Conservation (phyloP, 352 stramenopile genomes). For the Pythium apleroticum region DNA sequence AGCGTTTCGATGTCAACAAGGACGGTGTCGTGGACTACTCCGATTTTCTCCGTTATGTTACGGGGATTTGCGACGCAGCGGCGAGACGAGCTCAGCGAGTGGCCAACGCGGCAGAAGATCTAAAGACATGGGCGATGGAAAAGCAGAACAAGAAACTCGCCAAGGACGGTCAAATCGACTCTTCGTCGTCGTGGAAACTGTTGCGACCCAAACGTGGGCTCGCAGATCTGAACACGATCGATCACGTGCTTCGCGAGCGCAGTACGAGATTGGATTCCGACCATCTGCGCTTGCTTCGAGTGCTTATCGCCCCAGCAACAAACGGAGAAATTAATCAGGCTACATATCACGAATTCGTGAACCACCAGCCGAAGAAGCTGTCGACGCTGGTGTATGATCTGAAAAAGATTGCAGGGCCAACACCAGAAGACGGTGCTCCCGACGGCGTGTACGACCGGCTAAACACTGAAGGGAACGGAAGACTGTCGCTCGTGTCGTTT, state of each 20-base stretch:
- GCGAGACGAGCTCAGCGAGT: conserved; percentile 52
- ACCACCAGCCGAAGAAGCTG: conserved; percentile 82
- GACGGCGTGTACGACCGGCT: conserved; percentile 69
- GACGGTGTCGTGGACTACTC: conserved; percentile 77
- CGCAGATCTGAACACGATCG: conserved; percentile 51
- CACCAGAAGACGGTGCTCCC: conserved; percentile 32
- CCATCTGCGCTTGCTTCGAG: conserved; percentile 55
- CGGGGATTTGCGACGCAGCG: conserved; percentile 66
- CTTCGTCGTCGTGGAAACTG: conserved; percentile 62
- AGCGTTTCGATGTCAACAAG: conserved; percentile 75
- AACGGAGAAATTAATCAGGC: conserved; percentile 66
- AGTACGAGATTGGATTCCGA: conserved; percentile 48
- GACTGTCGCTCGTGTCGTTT: conserved; percentile 62
- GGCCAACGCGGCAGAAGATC: conserved; percentile 58
- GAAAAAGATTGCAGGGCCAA: conserved; percentile 61
- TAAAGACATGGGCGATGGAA: conserved; percentile 70
- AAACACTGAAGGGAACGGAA: conserved; percentile 73
- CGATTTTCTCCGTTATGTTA: conserved; percentile 79
- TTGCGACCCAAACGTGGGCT: conserved; percentile 60
- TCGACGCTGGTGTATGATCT: conserved; percentile 69
- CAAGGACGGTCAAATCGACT: conserved; percentile 82
- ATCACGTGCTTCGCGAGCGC: conserved; percentile 61
- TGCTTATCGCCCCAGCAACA: conserved; percentile 59
- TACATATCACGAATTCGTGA: conserved; percentile 75
- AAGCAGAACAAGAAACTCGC: conserved; percentile 75